Evolutionary conservation across 371 early-diverging fungal species (phyloP).

Genomic region (Rhizopus sp.): DNA sequence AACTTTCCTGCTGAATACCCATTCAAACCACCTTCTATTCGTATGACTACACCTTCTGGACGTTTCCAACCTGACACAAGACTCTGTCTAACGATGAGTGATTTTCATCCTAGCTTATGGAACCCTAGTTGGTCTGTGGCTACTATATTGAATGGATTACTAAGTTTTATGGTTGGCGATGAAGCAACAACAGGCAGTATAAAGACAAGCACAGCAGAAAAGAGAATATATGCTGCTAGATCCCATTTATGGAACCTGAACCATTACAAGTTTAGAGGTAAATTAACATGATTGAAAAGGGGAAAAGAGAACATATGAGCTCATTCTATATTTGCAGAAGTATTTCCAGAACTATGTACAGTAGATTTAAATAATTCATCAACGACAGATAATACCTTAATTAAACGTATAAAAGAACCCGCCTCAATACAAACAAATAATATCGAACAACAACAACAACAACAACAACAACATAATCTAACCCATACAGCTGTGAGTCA

Average conservation of each 20-base stretch:
- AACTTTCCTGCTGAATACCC: slow-evolving; percentile 97
- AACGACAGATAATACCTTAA: slow-evolving; percentile 9
- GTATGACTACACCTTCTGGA: slow-evolving; percentile 91
- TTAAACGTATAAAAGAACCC: slow-evolving; percentile 2
- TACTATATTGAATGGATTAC: slow-evolving; percentile 91
- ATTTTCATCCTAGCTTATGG: slow-evolving; percentile 94
- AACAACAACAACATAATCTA: slow-evolving; percentile 22
- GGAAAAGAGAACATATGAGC: not conserved
- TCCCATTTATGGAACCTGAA: slow-evolving; percentile 81
- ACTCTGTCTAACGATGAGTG: slow-evolving; percentile 94
- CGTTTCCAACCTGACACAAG: slow-evolving; percentile 90
- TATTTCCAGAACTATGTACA: slow-evolving; percentile 80
- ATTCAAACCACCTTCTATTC: slow-evolving; percentile 93
- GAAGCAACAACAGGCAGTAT: slow-evolving; percentile 93
- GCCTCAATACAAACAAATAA: slow-evolving; percentile 3
- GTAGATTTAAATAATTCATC: slow-evolving; percentile 18
- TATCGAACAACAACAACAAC: slow-evolving; percentile 4
- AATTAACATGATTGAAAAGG: not conserved
- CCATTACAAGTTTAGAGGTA: slow-evolving; percentile 78
- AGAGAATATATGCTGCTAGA: slow-evolving; percentile 72
- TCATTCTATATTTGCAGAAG: slow-evolving; percentile 37
- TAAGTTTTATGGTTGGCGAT: slow-evolving; percentile 92
- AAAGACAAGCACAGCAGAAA: slow-evolving; percentile 75
- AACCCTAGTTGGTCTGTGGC: slow-evolving; percentile 97
- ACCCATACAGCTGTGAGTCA: slow-evolving; percentile 41